Evolutionary conservation across 2,329 filamentous ascomycete species (phyloP), one percentile per base, ranked within the genome.

Genomic region (Chaetomium sp.): DNA sequence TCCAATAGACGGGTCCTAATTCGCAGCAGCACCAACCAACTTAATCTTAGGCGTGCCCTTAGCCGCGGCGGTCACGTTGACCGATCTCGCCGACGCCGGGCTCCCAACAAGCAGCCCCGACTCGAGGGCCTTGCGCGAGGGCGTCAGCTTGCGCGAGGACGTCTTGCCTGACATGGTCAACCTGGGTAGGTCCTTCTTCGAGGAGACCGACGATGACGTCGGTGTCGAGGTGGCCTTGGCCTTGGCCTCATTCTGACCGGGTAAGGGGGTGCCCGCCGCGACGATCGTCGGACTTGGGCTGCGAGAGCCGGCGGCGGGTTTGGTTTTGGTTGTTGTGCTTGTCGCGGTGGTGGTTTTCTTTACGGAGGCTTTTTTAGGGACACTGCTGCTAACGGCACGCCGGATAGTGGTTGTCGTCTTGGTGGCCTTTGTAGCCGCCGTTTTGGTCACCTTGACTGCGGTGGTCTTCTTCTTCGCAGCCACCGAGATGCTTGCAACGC

Each of bases 401-500:
- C 23, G 21, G 35, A 57, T 9, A 3, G 47, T 50, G 31, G 60
- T 27, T 12, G 60, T 50, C 12, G 56, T 29, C 27, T 56, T 62
- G 2, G 25, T 58, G 23, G 31, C 49, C 5, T 62, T 56, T 19
- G 59, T 55, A 1, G 51, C 16, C 13, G 31, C 38, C 33, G 33
- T 42, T 45, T 65, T 63, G 47, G 58, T 51, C 16, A 53, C 55
- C 57, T 68, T 70, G 35, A 31, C 47, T 23, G 64, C 71, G 49
- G 42, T 66, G 66, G 63, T 74, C 35, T 70, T 71, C 38, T 62
- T 63, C 67, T 76, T 75, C n/a, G 76, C 70, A 55, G 72, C 77
- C 23, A 78, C 74, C 25, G 78, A 77, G 58, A 80, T 76, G 60
- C 71, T 77, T 23, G 77, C 77, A 19, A 78, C 73, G 35, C 72